These are phyloP conservation scores for Trichothecium roseum DNA, from an alignment of 2,329 filamentous ascomycete species.

Conservation along the genomic window DNA sequence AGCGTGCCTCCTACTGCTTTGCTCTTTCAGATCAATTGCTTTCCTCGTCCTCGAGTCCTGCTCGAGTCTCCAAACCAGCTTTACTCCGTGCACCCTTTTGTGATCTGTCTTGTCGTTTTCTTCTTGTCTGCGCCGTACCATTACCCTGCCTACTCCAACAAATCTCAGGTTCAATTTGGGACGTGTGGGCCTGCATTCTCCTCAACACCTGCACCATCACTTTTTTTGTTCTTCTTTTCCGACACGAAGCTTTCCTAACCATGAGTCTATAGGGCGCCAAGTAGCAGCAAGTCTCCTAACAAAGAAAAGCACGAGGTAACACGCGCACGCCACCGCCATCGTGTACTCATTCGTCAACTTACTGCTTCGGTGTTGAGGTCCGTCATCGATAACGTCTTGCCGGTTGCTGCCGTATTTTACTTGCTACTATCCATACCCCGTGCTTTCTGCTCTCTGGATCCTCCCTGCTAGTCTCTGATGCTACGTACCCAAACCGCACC, in stretches of 20 bases:
- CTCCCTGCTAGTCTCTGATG: too few species aligned
- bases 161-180: too few species aligned
- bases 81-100: too few species aligned
- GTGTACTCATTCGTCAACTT: background rate
- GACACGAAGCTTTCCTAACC: background rate
- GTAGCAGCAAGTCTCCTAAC: background rate
- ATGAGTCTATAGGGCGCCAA: slow-evolving; percentile 3
- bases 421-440: background rate
- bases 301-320: background rate
- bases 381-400: background rate
- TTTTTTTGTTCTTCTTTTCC: background rate
- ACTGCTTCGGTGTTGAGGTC: too few species aligned
- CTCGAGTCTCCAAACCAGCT: too few species aligned
- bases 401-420: background rate
- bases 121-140: too few species aligned
- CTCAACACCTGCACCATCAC: background rate
- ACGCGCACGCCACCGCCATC: background rate
- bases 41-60: too few species aligned
- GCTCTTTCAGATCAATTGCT: too few species aligned
- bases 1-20: too few species aligned
- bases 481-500: too few species aligned
- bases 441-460: slow-evolving; percentile 1
- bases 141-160: too few species aligned
- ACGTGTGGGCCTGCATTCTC: background rate
- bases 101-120: too few species aligned